Base-by-base conservation (phyloP, 805 yeast genomes). In the Brettanomyces sp. region DNA sequence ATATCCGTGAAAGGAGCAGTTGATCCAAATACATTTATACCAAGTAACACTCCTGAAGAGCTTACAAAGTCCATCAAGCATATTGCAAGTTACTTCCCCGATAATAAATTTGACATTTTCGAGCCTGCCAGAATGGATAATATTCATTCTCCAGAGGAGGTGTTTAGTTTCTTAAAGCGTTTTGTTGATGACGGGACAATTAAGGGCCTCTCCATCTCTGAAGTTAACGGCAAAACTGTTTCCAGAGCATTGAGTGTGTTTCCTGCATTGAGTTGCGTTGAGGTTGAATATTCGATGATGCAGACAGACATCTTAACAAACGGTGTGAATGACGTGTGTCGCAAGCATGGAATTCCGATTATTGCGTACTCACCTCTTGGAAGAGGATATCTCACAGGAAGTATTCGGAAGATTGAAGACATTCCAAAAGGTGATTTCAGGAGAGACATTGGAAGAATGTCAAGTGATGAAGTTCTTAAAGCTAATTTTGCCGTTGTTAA, bases 291-390 rank as follows among this genome's bases (percentile, higher is more conserved):
- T 49, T 85, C 95, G 3, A 59, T 90, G 47, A 77, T 82, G 66
- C 62, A 79, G n/a, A 73, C 77, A 40, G 85, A 83, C 13, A 74
- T 82, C 36, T 57, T 79, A 39, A 48, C 59, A 3, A 79, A 84
- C 58, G 95, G 91, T 1, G 70, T 84, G 21, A 74, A 81, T 50
- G 76, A 71, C 3, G 72, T 74, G 4, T 77, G 82, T 51, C 71
- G 75, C 21, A 77, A 81, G 49, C 63, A 72, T 33, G 69, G 69
- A 13, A 74, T 89, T 46, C 83, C 93, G 12, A 68, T 86, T 30
- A 69, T 86, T 47, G 85, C 89, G 24, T 89, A 89, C 64, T 83
- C 95, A 30, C 96, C 96, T 30, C 69, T 89, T 46, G 82, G 89
- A 8, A 73, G 85, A 56, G 96, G 96, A 1, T 67, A 82, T 49